These are phyloP conservation scores for Hemisphaericaspora xylofermentans DNA, from an alignment of 1,139 yeast genomes.

Conservation along the genomic window DNA sequence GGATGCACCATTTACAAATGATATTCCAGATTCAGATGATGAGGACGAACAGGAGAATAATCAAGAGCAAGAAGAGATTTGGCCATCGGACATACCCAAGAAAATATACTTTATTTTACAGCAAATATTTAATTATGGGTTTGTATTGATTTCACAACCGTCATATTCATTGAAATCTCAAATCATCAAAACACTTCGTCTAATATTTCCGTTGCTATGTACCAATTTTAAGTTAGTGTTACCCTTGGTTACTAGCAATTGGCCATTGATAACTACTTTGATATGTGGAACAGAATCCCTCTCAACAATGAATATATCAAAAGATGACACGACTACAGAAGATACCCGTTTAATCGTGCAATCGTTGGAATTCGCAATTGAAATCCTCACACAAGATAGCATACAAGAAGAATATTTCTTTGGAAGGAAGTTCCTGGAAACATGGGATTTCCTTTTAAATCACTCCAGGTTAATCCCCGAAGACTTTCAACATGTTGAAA, in stretches of 20 bases:
- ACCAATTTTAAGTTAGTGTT: constrained; percentile 57
- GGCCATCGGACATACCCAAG: constrained; percentile 68
- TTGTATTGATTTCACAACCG: constrained; percentile 67
- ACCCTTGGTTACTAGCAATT: constrained; percentile 67
- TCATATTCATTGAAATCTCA: constrained; percentile 56
- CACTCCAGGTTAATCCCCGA: constrained; percentile 16
- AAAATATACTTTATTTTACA: constrained; percentile 57
- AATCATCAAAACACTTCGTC: constrained; percentile 51
- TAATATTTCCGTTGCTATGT: constrained; percentile 60
- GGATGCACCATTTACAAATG: constrained; percentile 37
- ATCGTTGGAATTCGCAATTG: constrained; percentile 25
- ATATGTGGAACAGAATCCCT: constrained; percentile 19
- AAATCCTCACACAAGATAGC: constrained; percentile 30
- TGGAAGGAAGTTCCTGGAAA: constrained; percentile 34
- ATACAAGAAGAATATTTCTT: constrained; percentile 30
- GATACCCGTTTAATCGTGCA: constrained; percentile 16
- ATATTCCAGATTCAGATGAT: constrained; percentile 42
- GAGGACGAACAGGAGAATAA: constrained; percentile 37
- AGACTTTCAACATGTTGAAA: not conserved
- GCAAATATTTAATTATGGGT: constrained; percentile 67
- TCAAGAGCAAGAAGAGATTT: constrained; percentile 27
- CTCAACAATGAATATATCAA: constrained; percentile 12
- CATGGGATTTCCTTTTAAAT: constrained; percentile 32
- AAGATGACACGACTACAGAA: constrained; percentile 8
- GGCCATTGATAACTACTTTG: constrained; percentile 49